phyloP scores from a whole-genome alignment of 805 yeast species.

The Komagataella phaffii region DNA sequence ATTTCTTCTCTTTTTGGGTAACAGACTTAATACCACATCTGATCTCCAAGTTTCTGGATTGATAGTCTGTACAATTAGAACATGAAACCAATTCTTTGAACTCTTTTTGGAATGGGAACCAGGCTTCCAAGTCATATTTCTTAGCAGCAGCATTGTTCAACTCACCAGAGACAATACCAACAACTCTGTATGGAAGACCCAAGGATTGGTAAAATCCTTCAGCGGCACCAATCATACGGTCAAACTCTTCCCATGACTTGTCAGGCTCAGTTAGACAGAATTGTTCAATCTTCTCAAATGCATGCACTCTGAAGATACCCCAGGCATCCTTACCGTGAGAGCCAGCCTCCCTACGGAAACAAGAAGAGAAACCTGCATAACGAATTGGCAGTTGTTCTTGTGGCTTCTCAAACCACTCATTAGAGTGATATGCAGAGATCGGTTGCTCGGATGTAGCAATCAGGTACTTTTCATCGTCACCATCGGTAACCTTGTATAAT shows the following conservation, averaged over 20 bases:
- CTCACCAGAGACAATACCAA: constrained; percentile 97
- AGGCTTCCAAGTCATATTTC: constrained; percentile 97
- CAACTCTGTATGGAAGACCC: constrained; percentile 92
- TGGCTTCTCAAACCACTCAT: constrained; percentile 98
- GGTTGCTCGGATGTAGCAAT: constrained; percentile 99
- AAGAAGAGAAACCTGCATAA: constrained; percentile 95
- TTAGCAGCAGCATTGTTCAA: constrained; percentile 98
- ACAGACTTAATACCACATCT: constrained; percentile 96
- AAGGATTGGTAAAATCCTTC: constrained; percentile 91
- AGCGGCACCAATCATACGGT: constrained; percentile 80
- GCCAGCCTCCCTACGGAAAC: constrained; percentile 99
- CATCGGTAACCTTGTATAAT: constrained; percentile 91
- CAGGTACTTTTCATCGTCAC: constrained; percentile 93
- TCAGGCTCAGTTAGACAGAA: constrained; percentile 94
- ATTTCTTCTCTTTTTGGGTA: constrained; percentile 91
- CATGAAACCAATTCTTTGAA: constrained; percentile 97
- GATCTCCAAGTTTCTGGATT: constrained; percentile 95
- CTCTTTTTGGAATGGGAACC: constrained; percentile 99
- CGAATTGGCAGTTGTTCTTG: constrained; percentile 92
- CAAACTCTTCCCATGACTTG: constrained; percentile 95
- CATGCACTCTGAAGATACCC: constrained; percentile 99
- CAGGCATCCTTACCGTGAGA: constrained; percentile 99
- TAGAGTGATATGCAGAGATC: constrained; percentile 92
- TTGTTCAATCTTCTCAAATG: constrained; percentile 97
- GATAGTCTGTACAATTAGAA: constrained; percentile 98